phyloP scores from a whole-genome alignment of 768 basidiomycete species.

The Panaeolus papilionaceus region DNA sequence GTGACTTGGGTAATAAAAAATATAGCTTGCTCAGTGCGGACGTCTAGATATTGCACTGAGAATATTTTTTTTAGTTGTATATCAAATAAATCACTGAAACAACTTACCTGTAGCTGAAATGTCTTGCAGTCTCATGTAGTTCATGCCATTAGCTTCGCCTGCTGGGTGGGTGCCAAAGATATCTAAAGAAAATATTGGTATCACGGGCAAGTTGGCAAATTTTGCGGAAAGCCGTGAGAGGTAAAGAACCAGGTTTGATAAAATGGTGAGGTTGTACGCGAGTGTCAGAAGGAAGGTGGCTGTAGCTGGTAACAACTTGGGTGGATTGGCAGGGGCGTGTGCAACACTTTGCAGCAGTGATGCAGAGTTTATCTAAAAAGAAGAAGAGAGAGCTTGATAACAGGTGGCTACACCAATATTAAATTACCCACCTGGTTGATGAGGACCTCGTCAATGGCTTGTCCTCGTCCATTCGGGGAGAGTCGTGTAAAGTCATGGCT shows the following conservation, averaged over 20 bases:
- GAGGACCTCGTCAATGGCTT: conserved; percentile 41
- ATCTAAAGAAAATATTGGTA: conserved; percentile 21
- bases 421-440: conserved; percentile 46
- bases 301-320: conserved; percentile 31
- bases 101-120: conserved; percentile 47
- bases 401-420: background rate
- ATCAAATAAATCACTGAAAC: background rate
- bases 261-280: conserved; percentile 27
- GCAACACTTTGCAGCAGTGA: conserved; percentile 49
- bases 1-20: conserved; percentile 51
- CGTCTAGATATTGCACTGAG: conserved; percentile 66
- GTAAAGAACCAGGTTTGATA: conserved; percentile 26
- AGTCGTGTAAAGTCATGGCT: conserved; percentile 46
- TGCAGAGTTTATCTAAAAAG: conserved; percentile 5
- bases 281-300: conserved; percentile 34
- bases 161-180: conserved; percentile 2
- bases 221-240: conserved; percentile 28
- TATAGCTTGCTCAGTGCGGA: conserved; percentile 56
- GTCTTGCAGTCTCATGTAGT: conserved; percentile 42
- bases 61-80: conserved; percentile 9
- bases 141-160: background rate
- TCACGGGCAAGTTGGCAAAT: conserved; percentile 28
- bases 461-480: conserved; percentile 21
- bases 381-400: background rate
- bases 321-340: conserved; percentile 23